These are phyloP conservation scores for Fagus crenata DNA, from an alignment of 306 rosid species.

Conservation along the genomic window DNA sequence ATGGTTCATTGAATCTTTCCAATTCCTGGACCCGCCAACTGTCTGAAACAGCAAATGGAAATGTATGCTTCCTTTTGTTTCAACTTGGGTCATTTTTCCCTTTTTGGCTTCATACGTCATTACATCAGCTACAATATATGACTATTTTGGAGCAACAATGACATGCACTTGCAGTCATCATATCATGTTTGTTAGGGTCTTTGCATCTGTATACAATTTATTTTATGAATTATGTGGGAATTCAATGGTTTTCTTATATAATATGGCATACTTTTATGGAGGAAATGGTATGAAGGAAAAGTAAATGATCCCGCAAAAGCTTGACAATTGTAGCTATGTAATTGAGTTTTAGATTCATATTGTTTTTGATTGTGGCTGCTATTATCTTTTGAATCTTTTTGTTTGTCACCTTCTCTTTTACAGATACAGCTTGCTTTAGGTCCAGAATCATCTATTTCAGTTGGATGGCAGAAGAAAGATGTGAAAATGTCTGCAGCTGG, in stretches of 20 bases:
- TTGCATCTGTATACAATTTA: constrained; percentile 1
- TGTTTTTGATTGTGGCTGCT: neutral
- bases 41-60: constrained; percentile 76
- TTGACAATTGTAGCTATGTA: neutral
- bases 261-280: neutral
- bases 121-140: neutral
- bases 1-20: constrained; percentile 87
- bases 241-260: neutral
- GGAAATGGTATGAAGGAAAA: neutral
- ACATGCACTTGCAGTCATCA: constrained; percentile 2
- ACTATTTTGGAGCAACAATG: constrained; percentile 1
- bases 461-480: constrained; percentile 90
- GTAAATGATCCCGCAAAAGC: constrained; percentile 1
- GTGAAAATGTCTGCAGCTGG: constrained; percentile 73
- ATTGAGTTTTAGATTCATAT: neutral
- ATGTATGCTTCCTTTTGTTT: constrained; percentile 46
- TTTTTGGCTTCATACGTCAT: neutral
- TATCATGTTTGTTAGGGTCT: neutral
- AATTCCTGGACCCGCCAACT: constrained; percentile 92
- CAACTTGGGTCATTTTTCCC: constrained; percentile 1
- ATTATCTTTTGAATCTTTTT: constrained; percentile 25
- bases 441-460: constrained; percentile 70
- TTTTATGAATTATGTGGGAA: constrained; percentile 7
- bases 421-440: constrained; percentile 87
- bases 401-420: constrained; percentile 26